Base-by-base conservation (phyloP, 2,329 filamentous ascomycete species). In the Exophiala sp. region DNA sequence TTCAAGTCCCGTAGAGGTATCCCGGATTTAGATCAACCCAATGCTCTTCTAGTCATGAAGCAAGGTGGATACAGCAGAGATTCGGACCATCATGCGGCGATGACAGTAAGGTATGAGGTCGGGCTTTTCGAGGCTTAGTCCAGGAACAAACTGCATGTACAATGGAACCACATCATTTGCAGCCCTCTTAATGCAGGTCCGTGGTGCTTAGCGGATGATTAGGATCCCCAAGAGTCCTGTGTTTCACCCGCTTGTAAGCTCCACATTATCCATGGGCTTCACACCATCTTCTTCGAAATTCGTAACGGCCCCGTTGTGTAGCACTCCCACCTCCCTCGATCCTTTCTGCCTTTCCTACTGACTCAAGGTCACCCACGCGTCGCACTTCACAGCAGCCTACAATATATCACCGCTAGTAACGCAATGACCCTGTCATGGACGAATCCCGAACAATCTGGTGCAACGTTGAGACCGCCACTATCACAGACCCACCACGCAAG, bases 221-320 rank as follows among this genome's bases (percentile, higher is more conserved):
- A 21, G 34, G 32, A 2, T 18, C 14, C 3, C 20, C 35, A 34
- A 36, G 49, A 36, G 44, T 36, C 41, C 42, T 38, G 33, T 48
- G 50, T 54, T 57, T 57, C 55, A 57, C 18, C 20, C 50, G n/a
- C 46, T 38, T 47, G 24, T 36, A 21, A 16, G 12, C 42, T 48
- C 55, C 47, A 54, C 55, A 38, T 39, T 45, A 29, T 45, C 40
- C 32, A 45, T 29, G 33, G 33, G 32, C 39, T 51, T 29, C 41
- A 43, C 41, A 43, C 41, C 41, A 11, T 43, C 41, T 43, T 43
- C 41, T 32, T 43, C 3, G 11, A 14, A 24, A 24, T 6, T 42
- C 9, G 18, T 9, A 16, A 16, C 35, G 10, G 35, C 10, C 35
- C 11, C 24, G 24, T 18, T 18, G 16, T 29, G 24, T 29, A 29